Base-by-base conservation (phyloP, 345 rosid genomes). In the Ricinus communis region DNA sequence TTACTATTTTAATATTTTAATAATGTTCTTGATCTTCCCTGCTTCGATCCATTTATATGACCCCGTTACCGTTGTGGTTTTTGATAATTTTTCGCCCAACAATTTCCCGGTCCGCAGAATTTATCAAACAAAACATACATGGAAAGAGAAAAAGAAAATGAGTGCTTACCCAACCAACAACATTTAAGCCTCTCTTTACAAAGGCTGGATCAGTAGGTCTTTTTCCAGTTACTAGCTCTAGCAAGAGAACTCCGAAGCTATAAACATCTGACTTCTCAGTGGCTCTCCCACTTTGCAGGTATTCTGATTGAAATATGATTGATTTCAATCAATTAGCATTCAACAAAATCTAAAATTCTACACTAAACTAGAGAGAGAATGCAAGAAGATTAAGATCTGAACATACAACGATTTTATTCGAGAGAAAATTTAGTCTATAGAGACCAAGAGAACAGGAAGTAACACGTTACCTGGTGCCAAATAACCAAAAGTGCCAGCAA, bases 401-500 rank as follows among this genome's bases (percentile, higher is more conserved):
- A n/a, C 28, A n/a, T n/a, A n/a, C n/a, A n/a, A n/a, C n/a, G n/a
- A n/a, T n/a, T n/a, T n/a, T n/a, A n/a, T n/a, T n/a, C n/a, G 38
- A 46, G 43, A 31, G n/a, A 2, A 65, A 31, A 21, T 13, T 27
- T 18, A 49, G 38, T 33, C 38, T 33, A 6, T n/a, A 33, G 38
- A 33, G 12, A 43, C 2, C 8, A 12, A 12, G 4, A 43, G 21
- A 70, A 9, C 0, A 28, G 14, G 28, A 27, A 58, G 27, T 40
- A 53, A 61, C 58, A 41, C 73, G n/a, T 4, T 60, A 91, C 98
- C 97, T 72, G 98, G 98, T 45, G 98, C 98, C 65, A 94, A 83
- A 84, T 94, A 94, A 76, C 98, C 98, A 69, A 91, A 91, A 65
- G 97, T 91, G 81, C 98, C 98, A 49, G 98, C 98, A 65, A 94